These are phyloP conservation scores for Tricholoma flavovirens DNA, from an alignment of 768 basidiomycete genomes.

Conservation along the genomic window DNA sequence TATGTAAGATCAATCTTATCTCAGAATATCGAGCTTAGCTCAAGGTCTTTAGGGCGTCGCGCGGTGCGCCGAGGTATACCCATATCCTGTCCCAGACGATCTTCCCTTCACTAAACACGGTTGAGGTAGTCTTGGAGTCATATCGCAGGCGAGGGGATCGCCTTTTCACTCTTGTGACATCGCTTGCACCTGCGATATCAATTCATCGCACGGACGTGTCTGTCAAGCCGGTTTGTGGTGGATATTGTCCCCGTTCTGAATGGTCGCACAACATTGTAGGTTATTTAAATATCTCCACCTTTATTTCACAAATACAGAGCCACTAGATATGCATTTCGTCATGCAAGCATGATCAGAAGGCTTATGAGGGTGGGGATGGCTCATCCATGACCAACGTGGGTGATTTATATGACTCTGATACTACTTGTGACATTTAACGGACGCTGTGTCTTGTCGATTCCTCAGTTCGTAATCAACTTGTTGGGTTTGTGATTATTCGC, in stretches of 20 bases:
- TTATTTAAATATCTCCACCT: too few species aligned
- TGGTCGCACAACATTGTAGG: not conserved
- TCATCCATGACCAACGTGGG: slow-evolving; percentile 1
- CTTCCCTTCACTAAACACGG: not conserved
- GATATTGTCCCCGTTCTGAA: not conserved
- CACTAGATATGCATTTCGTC: slow-evolving; percentile 1
- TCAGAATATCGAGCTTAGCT: not conserved
- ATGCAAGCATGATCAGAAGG: not conserved
- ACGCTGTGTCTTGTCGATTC: not conserved
- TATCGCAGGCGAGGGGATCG: not conserved
- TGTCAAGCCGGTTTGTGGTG: not conserved
- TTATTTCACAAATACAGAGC: not conserved
- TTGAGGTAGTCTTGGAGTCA: not conserved
- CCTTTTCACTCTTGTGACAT: not conserved
- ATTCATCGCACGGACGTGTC: not conserved
- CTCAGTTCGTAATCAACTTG: not conserved
- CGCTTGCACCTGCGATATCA: not conserved
- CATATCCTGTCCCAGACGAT: too few species aligned
- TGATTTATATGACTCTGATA: too few species aligned
- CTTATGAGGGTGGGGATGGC: slow-evolving; percentile 1
- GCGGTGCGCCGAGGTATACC: not conserved
- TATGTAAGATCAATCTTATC: not conserved
- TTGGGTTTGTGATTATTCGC: not conserved
- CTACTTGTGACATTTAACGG: not conserved
- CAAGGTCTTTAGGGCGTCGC: not conserved